Base-by-base conservation (phyloP, 768 basidiomycete genomes). In the Trametes cingulata region DNA sequence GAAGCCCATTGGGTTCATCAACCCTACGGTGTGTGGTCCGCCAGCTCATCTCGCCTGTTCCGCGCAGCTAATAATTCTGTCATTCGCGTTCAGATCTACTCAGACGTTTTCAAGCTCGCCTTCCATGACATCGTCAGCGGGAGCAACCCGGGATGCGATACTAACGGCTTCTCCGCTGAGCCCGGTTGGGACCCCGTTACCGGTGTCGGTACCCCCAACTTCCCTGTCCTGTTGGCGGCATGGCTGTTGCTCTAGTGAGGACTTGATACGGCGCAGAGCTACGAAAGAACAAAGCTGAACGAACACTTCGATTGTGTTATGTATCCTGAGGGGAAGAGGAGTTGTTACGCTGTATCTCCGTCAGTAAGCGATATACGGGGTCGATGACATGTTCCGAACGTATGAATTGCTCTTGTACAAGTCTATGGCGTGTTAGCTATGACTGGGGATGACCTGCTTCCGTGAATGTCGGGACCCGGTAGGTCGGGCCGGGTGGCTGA, bases 21-120 rank as follows among this genome's bases (percentile, higher is more conserved):
- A 90, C 67, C 88, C 88, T 36, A 85, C 86, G 33, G 87, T 85
- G 71, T 17, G 78, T 73, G 6, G 4, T 37, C 22, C 6, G 29
- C 29, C 29, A 33, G 29, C 29, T 33, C 29, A 12, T 40, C 43
- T 46, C 24, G 14, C 17, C 19, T 42, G 19, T 54, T 19, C 39
- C 6, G 13, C 4, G 12, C 6, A 15, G 6, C 14, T 17, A 29
- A 6, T 15, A 14, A 13, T 12, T 43, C 27, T 20, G 46, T 4
- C 29, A 14, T 15, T 6, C 29, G 29, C 25, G 29, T 14, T 4
- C 22, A 67, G 68, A 58, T 69, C 52, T 69, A 69, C 54, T 67
- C 66, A 13, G 14, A 48, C 17, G n/a, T 7, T 0, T 64, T 65
- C 58, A 46, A 49, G 65, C 24, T 41, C 29, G 64, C 60, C 33